A percentile compares a stretch with the other conserved stretches of the same genome.
Evolutionary conservation across 352 stramenopile species (phyloP).

Genomic region (Phytopythium sindhum): DNA sequence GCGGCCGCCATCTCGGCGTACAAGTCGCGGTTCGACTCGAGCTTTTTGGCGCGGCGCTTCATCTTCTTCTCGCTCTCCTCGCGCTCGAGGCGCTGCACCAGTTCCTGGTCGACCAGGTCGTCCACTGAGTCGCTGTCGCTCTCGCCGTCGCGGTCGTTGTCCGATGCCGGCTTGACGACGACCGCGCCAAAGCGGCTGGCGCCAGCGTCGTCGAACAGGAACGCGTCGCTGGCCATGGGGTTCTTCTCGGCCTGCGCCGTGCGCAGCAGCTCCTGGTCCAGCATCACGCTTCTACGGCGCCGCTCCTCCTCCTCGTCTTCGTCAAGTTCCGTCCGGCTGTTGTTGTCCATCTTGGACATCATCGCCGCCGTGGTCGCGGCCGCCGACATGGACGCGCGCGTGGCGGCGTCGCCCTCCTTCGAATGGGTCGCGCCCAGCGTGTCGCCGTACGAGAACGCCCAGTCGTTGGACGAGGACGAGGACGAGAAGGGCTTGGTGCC

Average conservation of each 20-base stretch:
- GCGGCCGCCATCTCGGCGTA: conserved; percentile 72
- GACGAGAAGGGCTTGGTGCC: neutral
- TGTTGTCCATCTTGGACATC: conserved; percentile 17
- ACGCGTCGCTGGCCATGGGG: conserved; percentile 45
- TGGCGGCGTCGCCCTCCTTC: conserved; percentile 10
- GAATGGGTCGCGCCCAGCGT: neutral
- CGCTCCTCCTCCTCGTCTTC: conserved; percentile 47
- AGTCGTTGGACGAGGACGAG: conserved; percentile 3
- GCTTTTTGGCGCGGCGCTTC: conserved; percentile 51
- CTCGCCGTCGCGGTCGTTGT: conserved; percentile 22
- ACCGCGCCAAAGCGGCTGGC: conserved; percentile 50
- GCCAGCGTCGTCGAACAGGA: conserved; percentile 55
- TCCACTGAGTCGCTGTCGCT: conserved; percentile 7
- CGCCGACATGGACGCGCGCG: conserved; percentile 17
- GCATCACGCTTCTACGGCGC: conserved; percentile 26
- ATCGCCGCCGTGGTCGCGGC: conserved; percentile 1
- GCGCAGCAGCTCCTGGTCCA: conserved; percentile 59
- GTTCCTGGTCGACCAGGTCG: conserved; percentile 55
- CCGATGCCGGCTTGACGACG: conserved; percentile 25
- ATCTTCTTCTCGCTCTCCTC: conserved; percentile 57
- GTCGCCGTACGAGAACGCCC: neutral
- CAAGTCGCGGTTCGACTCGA: conserved; percentile 68
- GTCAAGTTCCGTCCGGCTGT: conserved; percentile 20
- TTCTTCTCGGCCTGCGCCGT: conserved; percentile 15
- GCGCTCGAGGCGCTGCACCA: conserved; percentile 33